Evolutionary conservation across 2,329 filamentous ascomycete genomes (phyloP), one percentile per base, ranked within the genome.

Genomic region (Fusarium sp.): DNA sequence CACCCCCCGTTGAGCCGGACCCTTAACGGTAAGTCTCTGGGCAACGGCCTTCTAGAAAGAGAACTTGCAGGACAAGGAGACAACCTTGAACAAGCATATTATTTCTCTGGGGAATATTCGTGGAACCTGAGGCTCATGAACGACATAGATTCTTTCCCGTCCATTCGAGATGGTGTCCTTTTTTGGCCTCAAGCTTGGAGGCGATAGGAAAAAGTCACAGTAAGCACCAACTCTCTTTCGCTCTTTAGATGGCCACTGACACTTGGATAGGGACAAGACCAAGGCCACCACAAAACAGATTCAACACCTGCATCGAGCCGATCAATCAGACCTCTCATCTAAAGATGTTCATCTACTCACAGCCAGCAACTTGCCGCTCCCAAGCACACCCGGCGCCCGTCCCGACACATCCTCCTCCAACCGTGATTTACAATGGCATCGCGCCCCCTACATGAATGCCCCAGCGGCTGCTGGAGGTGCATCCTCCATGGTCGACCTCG

Each of bases 191-290:
- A 89, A 87, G 79, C 83, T 90, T 69, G 87, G 88, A 59, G 84
- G 85, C 74, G 87, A 88, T 71, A 90, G 86, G 82, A 90, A 90
- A 81, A 89, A 88, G 85, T 86, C 82, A n/a, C 79, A 85, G 87
- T 85, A 80, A 77, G 80, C 62, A 33, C 45, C n/a, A 52, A 20
- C 10, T 9, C 27, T 30, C 27, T 30, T 30, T 30, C 7, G 6
- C 20, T 9, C 27, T 30, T 30, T 30, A 30, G 27, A 27, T 2
- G 27, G 27, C 27, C 27, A 30, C 27, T 77, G 17, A 77, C 65
- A 35, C 15, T 63, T 33, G 17, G 8, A 54, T n/a, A 79, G 77
- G 50, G 76, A 78, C 72, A 79, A 78, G 47, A 58, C 63, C 14
- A 78, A 76, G 50, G 37, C 65, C 30, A 17, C 68, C 14, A 33